Base-by-base conservation (phyloP, 805 yeast species). In the Nakazawaea laoshanensis region DNA sequence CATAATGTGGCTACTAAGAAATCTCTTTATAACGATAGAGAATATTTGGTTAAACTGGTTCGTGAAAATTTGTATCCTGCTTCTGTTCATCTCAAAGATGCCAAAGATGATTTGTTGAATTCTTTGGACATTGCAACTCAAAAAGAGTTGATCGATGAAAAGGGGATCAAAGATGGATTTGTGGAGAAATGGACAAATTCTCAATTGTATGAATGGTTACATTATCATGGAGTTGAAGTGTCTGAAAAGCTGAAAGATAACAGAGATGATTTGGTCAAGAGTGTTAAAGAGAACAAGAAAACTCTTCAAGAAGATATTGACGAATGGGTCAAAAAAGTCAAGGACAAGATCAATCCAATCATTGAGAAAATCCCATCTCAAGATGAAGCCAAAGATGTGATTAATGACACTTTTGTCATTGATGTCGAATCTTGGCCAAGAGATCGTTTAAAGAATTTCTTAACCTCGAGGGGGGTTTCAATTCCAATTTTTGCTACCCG, bases 121-220 rank as follows among this genome's bases (percentile, higher is more conserved):
- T 53, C 64, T 2, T 45, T 71, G 31, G 54, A 64, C 33, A 40
- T 63, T 27, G 49, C 61, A 8, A 46, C 53, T 27, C 51, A 53
- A 32, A 44, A 55, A 5, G 40, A 63, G 3, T 57, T 57, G 32
- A 11, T 19, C 13, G 66, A 65, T 36, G 57, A 55, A 31, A 47
- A 56, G 10, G 37, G 53, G 19, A 44, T 66, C 38, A 64, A 60
- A 42, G 65, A 62, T 23, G 61, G 60, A 24, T 53, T 67, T 14
- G 65, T 73, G 47, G 59, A 70, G 37, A 52, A 60, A 12, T 74
- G 80, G 80, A 52, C 72, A 3, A 59, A 67, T 17, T 57, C 65
- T 4, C 81, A 77, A 44, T 51, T 77, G 38, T 56, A 62, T 43
- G 67, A 65, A 38, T 77, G 82, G 73, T 51, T 78, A 21, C 50